phyloP scores from a whole-genome alignment of 208 protist species.

The Acanthamoeba triangularis region DNA sequence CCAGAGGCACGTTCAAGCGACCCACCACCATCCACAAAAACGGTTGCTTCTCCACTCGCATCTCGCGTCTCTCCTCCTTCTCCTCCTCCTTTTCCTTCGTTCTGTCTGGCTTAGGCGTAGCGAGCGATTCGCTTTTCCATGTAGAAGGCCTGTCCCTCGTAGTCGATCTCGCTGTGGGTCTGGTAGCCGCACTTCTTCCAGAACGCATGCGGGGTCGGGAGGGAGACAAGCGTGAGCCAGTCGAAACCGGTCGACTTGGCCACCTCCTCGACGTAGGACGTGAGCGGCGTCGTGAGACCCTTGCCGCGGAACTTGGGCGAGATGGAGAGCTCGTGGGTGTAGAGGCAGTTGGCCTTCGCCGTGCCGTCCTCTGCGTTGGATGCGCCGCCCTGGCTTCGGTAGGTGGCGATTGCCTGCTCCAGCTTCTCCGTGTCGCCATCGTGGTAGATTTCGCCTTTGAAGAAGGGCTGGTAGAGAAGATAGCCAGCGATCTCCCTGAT shows the following conservation, averaged over 20 bases:
- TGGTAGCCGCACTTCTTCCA: slow-evolving; percentile 64
- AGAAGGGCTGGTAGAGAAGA: slow-evolving; percentile 67
- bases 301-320: slow-evolving; percentile 61
- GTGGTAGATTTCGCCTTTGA: slow-evolving; percentile 57
- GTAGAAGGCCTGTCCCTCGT: slow-evolving; percentile 43
- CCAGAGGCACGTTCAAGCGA: no score
- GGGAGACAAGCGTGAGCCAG: slow-evolving; percentile 68
- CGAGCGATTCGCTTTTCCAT: slow-evolving; percentile 64
- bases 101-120: background rate
- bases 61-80: no score
- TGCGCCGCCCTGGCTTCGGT: background rate
- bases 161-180: slow-evolving; percentile 67
- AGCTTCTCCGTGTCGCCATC: slow-evolving; percentile 42
- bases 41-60: background rate
- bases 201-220: slow-evolving; percentile 21
- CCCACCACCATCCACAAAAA: no score
- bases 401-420: slow-evolving; percentile 27
- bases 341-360: slow-evolving; percentile 36
- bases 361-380: background rate
- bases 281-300: slow-evolving; percentile 59
- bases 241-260: slow-evolving; percentile 43
- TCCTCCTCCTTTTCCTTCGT: background rate
- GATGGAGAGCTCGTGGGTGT: slow-evolving; percentile 69
- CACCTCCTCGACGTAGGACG: slow-evolving; percentile 42
- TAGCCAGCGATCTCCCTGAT: slow-evolving; percentile 70